These are phyloP conservation scores for Phytophthora multivora DNA, from an alignment of 352 stramenopile genomes.

Conservation along the genomic window DNA sequence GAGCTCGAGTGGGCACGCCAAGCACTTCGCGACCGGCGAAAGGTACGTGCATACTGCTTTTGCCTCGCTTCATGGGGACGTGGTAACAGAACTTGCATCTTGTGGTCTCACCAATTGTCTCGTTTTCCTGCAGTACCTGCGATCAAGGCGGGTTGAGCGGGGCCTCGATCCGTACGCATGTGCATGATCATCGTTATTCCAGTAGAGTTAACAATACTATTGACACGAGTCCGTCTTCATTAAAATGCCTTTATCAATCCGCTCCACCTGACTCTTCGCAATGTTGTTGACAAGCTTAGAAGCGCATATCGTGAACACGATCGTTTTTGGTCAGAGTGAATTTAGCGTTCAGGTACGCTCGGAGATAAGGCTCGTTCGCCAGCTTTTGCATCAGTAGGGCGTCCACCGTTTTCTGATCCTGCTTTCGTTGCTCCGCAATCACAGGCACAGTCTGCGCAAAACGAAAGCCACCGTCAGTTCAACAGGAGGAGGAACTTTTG, in stretches of 20 bases:
- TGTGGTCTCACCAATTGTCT: slow-evolving; percentile 18
- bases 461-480: slow-evolving; percentile 20
- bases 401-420: slow-evolving; percentile 96
- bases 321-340: slow-evolving; percentile 99
- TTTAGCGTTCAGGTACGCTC: slow-evolving; percentile 97
- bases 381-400: slow-evolving; percentile 70
- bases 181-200: slow-evolving; percentile 1
- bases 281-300: slow-evolving; percentile 76
- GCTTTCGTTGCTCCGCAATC: slow-evolving; percentile 94
- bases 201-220: not conserved
- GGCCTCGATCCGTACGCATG: slow-evolving; percentile 8
- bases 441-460: slow-evolving; percentile 51
- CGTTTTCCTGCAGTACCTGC: slow-evolving; percentile 39
- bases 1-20: slow-evolving; percentile 62
- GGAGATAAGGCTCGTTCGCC: slow-evolving; percentile 84
- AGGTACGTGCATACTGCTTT: slow-evolving; percentile 26
- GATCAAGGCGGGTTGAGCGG: slow-evolving; percentile 21
- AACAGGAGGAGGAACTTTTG: slow-evolving; percentile 48
- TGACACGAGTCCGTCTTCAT: slow-evolving; percentile 11
- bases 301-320: slow-evolving; percentile 97
- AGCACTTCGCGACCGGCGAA: slow-evolving; percentile 51
- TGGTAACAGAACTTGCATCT: not conserved
- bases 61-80: not conserved
- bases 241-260: slow-evolving; percentile 19
- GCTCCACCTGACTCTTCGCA: slow-evolving; percentile 3